A percentile compares a stretch with the other conserved stretches of the same genome.
Conservation (phyloP, 2,329 filamentous ascomycete species). For the Phialemonium atrogriseum region DNA sequence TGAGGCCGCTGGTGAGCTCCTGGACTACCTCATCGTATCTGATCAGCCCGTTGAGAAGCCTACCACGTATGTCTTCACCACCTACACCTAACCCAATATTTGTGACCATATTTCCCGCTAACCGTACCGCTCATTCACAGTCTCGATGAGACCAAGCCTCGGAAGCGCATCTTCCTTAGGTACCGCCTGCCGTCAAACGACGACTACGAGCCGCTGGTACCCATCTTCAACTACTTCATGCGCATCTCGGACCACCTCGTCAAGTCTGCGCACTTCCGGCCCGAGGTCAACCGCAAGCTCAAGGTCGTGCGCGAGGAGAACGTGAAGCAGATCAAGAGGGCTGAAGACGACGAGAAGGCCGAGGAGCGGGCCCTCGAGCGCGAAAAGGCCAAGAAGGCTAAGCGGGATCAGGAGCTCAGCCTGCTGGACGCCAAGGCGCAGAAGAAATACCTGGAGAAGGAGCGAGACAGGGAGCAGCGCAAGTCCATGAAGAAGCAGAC, state of each 20-base stretch:
- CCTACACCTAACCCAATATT: too few species aligned
- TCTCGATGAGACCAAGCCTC: constrained; percentile 72
- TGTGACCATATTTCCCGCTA: too few species aligned
- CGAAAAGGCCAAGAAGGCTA: constrained; percentile 75
- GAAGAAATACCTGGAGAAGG: constrained; percentile 76
- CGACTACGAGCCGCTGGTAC: constrained; percentile 57
- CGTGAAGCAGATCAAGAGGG: constrained; percentile 69
- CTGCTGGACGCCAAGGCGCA: constrained; percentile 73
- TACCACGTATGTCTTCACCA: constrained; percentile 54
- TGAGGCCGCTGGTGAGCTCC: constrained; percentile 65
- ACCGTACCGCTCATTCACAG: constrained; percentile 33
- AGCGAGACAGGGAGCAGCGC: constrained; percentile 64
- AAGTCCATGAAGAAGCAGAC: constrained; percentile 46
- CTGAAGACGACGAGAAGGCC: constrained; percentile 70
- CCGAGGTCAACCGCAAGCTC: constrained; percentile 82
- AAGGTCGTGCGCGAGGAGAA: constrained; percentile 71
- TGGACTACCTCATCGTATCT: constrained; percentile 81
- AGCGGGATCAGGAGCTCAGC: constrained; percentile 76
- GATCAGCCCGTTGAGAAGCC: constrained; percentile 89
- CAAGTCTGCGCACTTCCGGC: constrained; percentile 71
- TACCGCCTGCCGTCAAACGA: constrained; percentile 59
- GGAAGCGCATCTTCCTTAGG: constrained; percentile 80
- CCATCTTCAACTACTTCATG: constrained; percentile 74
- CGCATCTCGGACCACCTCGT: constrained; percentile 79
- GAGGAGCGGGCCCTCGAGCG: constrained; percentile 67